These are phyloP conservation scores for Proliferodiscus dingleyae DNA, from an alignment of 2,329 filamentous ascomycete species.

Conservation along the genomic window DNA sequence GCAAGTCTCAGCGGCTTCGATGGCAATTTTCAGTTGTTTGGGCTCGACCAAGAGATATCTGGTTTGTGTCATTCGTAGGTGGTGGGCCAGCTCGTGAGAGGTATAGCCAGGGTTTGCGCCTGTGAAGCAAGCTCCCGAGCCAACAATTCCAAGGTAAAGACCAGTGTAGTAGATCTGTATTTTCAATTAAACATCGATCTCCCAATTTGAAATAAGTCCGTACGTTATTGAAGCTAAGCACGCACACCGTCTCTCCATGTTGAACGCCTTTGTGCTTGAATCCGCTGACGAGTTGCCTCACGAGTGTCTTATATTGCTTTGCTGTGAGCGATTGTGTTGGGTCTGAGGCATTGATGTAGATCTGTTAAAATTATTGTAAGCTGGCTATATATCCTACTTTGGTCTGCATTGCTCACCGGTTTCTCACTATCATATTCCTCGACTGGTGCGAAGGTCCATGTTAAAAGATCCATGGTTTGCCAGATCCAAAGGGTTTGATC, in stretches of 20 bases:
- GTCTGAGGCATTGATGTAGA: constrained; percentile 1
- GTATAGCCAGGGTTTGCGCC: constrained; percentile 22
- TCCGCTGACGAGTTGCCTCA: constrained; percentile 13
- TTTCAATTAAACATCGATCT: neutral
- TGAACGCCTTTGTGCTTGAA: constrained; percentile 10
- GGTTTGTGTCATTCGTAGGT: constrained; percentile 11
- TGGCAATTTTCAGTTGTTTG: constrained; percentile 8
- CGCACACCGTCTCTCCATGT: constrained; percentile 15
- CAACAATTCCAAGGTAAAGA: constrained; percentile 19
- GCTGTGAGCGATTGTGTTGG: constrained; percentile 3
- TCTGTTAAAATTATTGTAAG: no score
- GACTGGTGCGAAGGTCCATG: no score
- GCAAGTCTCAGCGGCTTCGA: constrained; percentile 19
- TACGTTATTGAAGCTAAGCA: constrained; percentile 18
- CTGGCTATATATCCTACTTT: no score
- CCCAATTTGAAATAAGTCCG: neutral
- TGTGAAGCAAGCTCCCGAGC: constrained; percentile 16
- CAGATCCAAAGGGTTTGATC: no score
- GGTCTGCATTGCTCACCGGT: no score
- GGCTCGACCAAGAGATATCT: constrained; percentile 12
- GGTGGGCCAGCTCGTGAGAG: constrained; percentile 13
- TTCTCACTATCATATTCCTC: no score
- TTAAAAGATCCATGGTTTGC: no score
- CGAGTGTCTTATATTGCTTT: constrained; percentile 1
- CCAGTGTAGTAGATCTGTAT: constrained; percentile 15